Evolutionary conservation across 805 yeast species (phyloP), one percentile per base, ranked within the genome.

Genomic region (Yarrowia sp.): DNA sequence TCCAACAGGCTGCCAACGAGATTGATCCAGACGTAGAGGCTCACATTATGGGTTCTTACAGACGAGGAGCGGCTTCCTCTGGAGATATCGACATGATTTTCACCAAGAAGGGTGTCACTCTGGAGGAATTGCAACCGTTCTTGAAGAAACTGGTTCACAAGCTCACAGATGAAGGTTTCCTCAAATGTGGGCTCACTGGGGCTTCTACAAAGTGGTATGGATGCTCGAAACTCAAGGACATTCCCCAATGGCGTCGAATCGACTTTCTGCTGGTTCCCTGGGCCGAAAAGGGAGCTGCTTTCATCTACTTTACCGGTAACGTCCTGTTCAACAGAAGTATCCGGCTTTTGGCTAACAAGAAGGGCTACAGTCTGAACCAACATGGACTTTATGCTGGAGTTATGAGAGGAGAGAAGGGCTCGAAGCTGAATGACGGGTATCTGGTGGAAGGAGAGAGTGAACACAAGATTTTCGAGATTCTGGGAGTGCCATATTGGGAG

Each of bases 81-180:
- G 87, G 87, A 1, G 89, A 86, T 72, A 80, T 86, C 46, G 89
- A 86, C 73, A 78, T 84, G 50, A 76, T 86, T 32, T 67, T 86
- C 3, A 82, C 85, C 40, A 79, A 74, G 32, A 67, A 76, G 15
- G 78, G 74, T 5, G 75, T 77, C 1, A 71, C 76, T 4, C 73
- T 76, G n/a, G 69, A 70, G 2, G 73, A 74, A 2, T 45, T 79
- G 45, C 69, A 70, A 16, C 69, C 59, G 0, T 70, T 75, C n/a
- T 38, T 79, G 19, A 52, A 61, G 5, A 70, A 71, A 19, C 70
- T 81, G 9, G 49, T 78, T 19, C 69, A 68, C 0, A 70, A 68
- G 49, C 73, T 72, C 77, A 64, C 70, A 14, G 72, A 75, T n/a
- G 46, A 67, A 4, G 79, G 76, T 0, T 77, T 81, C 55, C 85